phyloP scores from a whole-genome alignment of 1,284 basidiomycete species.

The Leccinum fallax region DNA sequence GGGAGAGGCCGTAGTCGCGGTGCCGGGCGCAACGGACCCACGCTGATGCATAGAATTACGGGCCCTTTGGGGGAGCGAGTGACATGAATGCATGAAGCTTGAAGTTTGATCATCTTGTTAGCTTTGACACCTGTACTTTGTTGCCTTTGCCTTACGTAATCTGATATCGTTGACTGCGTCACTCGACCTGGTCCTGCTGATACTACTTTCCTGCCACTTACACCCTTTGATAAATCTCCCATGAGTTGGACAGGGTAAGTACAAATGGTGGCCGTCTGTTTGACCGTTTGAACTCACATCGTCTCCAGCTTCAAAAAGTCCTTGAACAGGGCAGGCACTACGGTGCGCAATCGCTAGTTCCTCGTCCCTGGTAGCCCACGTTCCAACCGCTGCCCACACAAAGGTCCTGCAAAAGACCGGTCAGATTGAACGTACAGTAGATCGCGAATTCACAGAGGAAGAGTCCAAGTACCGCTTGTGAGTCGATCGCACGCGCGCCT shows the following conservation, averaged over 20 bases:
- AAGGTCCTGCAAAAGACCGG: slow-evolving; percentile 96
- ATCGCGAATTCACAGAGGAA: slow-evolving; percentile 92
- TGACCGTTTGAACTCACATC: slow-evolving; percentile 8
- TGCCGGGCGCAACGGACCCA: slow-evolving; percentile 16
- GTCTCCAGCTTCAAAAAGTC: slow-evolving; percentile 87
- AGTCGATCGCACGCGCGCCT: slow-evolving; percentile 34
- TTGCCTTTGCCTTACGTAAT: slow-evolving; percentile 25
- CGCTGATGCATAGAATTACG: slow-evolving; percentile 25
- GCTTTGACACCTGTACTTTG: not conserved
- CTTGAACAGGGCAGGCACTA: slow-evolving; percentile 90
- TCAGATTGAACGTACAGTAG: slow-evolving; percentile 94
- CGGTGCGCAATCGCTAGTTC: slow-evolving; percentile 46
- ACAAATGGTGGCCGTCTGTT: not conserved
- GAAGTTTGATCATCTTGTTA: not conserved
- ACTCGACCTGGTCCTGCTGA: not conserved
- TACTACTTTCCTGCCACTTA: not conserved
- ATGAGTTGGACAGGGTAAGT: slow-evolving; percentile 56
- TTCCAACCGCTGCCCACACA: slow-evolving; percentile 3
- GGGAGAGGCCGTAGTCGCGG: slow-evolving; percentile 29
- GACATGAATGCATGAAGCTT: slow-evolving; percentile 2
- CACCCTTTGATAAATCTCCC: not conserved
- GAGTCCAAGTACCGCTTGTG: slow-evolving; percentile 89
- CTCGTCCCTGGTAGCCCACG: not conserved
- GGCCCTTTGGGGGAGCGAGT: slow-evolving; percentile 22
- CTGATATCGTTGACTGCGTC: not conserved